Evolutionary conservation across 768 basidiomycete species (phyloP).

Genomic region (Cystofilobasidium macerans): DNA sequence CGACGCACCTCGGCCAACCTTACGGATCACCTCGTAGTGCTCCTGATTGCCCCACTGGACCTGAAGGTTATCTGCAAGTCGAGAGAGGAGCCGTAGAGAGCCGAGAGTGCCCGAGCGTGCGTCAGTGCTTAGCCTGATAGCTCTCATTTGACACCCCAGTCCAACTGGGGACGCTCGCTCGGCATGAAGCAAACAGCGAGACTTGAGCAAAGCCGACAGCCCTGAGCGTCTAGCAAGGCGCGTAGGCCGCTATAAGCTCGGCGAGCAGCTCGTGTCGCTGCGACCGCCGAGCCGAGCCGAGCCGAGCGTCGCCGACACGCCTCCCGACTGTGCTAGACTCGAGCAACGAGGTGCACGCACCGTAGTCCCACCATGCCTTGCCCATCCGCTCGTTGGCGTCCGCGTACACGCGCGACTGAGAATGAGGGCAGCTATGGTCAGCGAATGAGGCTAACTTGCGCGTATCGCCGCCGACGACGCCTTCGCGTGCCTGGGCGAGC

Average conservation of each 20-base stretch:
- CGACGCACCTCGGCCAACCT: slow-evolving; percentile 61
- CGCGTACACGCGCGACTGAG: slow-evolving; percentile 49
- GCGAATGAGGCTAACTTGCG: background rate
- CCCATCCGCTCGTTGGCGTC: slow-evolving; percentile 81
- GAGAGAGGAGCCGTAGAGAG: background rate
- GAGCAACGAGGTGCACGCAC: slow-evolving; percentile 42
- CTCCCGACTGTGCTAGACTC: background rate
- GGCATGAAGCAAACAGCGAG: too few species aligned
- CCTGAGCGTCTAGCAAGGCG: too few species aligned
- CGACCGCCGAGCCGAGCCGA: too few species aligned
- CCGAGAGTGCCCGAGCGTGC: background rate
- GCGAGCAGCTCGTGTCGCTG: too few species aligned
- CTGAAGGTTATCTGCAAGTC: slow-evolving; percentile 62
- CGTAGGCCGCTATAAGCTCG: too few species aligned
- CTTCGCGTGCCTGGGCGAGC: background rate
- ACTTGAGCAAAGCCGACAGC: too few species aligned
- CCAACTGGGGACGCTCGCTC: too few species aligned
- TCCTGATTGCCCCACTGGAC: slow-evolving; percentile 96
- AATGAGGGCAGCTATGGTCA: background rate
- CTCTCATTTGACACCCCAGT: too few species aligned
- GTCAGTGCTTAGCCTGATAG: too few species aligned
- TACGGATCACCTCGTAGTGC: slow-evolving; percentile 93
- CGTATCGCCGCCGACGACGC: too few species aligned
- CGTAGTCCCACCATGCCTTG: slow-evolving; percentile 91
- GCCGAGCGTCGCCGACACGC: too few species aligned